These are phyloP conservation scores for Thalassiosira hispida DNA, from an alignment of 352 stramenopile species.

Conservation along the genomic window DNA sequence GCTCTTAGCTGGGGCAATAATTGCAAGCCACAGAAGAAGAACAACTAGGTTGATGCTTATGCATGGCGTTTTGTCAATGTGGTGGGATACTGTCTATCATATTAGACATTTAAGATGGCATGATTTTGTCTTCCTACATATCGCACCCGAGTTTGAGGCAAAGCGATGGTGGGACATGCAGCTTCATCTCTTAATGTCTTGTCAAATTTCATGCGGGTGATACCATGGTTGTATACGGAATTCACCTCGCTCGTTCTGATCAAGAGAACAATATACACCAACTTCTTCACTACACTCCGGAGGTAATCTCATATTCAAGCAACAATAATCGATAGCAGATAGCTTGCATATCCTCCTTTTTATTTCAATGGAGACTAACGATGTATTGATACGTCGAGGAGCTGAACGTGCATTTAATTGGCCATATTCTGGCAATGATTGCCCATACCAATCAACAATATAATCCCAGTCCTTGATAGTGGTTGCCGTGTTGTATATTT, in stretches of 20 bases:
- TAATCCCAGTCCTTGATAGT: slow-evolving; percentile 19
- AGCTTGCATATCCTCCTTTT: slow-evolving; percentile 38
- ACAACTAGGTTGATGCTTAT: too few relatives aligned
- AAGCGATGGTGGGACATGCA: too few relatives aligned
- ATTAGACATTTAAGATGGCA: too few relatives aligned
- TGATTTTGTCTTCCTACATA: too few relatives aligned
- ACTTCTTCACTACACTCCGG: background rate
- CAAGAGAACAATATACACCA: background rate
- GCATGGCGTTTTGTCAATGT: too few relatives aligned
- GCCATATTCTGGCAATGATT: slow-evolving; percentile 10
- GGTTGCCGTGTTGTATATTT: slow-evolving; percentile 6
- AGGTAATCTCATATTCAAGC: slow-evolving; percentile 39
- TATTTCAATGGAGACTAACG: slow-evolving; percentile 29
- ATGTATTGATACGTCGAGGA: slow-evolving; percentile 35
- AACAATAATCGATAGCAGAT: slow-evolving; percentile 44
- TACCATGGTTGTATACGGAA: background rate
- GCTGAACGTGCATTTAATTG: slow-evolving; percentile 25
- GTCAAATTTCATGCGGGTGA: background rate
- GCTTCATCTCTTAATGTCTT: too few relatives aligned
- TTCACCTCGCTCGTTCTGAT: background rate
- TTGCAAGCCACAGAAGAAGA: too few relatives aligned
- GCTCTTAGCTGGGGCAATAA: too few relatives aligned
- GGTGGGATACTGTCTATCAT: too few relatives aligned
- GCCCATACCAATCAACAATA: slow-evolving; percentile 13
- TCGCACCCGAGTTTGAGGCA: too few relatives aligned